phyloP scores from a whole-genome alignment of 1,284 basidiomycete genomes.

The Malassezia equina region DNA sequence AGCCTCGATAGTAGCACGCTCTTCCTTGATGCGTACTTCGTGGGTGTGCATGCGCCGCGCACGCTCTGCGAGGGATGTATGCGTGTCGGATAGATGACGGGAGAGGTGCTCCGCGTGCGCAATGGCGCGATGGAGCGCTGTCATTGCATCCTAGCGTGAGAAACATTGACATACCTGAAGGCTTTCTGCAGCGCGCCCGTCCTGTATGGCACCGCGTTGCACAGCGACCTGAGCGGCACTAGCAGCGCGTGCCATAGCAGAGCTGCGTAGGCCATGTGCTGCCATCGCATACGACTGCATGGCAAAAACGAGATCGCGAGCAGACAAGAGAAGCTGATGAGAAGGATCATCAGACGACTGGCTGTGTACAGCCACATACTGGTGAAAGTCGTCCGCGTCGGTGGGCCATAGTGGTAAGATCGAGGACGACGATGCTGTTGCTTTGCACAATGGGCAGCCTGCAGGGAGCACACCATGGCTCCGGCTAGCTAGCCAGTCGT shows the following conservation, averaged over 20 bases:
- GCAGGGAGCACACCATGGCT: background rate
- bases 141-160: background rate
- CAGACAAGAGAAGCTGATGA: background rate
- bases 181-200: background rate
- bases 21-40: background rate
- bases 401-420: slow-evolving; percentile 12
- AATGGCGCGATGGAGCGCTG: background rate
- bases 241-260: background rate
- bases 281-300: slow-evolving; percentile 17
- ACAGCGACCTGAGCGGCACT: background rate
- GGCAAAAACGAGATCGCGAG: slow-evolving; percentile 1
- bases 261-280: slow-evolving; percentile 6
- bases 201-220: background rate
- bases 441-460: slow-evolving; percentile 15
- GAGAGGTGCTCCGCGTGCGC: background rate
- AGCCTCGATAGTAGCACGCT: background rate
- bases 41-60: background rate
- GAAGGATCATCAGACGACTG: background rate
- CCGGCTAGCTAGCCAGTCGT: slow-evolving; percentile 8
- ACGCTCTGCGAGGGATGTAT: background rate
- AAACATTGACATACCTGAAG: background rate
- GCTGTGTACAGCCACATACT: slow-evolving; percentile 12
- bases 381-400: slow-evolving; percentile 6
- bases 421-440: background rate
- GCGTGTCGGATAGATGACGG: background rate